Evolutionary conservation across 352 stramenopile species (phyloP), one percentile per base, ranked within the genome.

Genomic region (Plasmopara muralis): DNA sequence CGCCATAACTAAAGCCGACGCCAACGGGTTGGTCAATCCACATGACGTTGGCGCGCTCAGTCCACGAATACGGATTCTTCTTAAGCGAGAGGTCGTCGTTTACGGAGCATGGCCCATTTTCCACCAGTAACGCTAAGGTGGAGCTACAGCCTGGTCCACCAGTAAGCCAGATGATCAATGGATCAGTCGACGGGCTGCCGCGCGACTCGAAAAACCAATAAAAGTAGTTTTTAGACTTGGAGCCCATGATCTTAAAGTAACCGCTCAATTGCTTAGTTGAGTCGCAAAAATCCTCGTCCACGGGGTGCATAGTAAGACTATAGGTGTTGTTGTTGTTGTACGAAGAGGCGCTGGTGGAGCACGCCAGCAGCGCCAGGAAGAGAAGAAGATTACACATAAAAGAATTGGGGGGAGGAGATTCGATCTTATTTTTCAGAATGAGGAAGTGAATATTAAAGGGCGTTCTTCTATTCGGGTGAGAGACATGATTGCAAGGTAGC

Each of bases 161-260:
- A n/a, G 89, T 98, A 50, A 99, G 81, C 96, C 96, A 99, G 14
- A 99, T 82, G 41, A 99, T 75, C 33, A 99, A 63, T 0, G 96
- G 96, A 60, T 96, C 94, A 9, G 55, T 93, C n/a, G 64, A 57
- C 0, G 91, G 87, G 43, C 71, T 55, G 6, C 76, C 71, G 37
- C 86, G 80, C 25, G 83, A 94, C 70, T 98, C 93, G 60, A 98
- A 98, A 69, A 98, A 96, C 89, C 93, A 98, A 72, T 96, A 98
- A 57, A 98, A 98, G 60, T 98, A 95, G 65, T 98, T 87, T 71
- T 97, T 98, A 40, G 68, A 82, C 66, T 85, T 79, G 57, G 72
- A 85, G 20, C 77, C 74, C 15, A 70, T 56, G 60, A 94, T 85
- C 52, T 89, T 83, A 56, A 94, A 91, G 73, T 92, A 94, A 31